These are phyloP conservation scores for Vanderwaltozyma verrucispora DNA, from an alignment of 805 yeast species.

Conservation along the genomic window DNA sequence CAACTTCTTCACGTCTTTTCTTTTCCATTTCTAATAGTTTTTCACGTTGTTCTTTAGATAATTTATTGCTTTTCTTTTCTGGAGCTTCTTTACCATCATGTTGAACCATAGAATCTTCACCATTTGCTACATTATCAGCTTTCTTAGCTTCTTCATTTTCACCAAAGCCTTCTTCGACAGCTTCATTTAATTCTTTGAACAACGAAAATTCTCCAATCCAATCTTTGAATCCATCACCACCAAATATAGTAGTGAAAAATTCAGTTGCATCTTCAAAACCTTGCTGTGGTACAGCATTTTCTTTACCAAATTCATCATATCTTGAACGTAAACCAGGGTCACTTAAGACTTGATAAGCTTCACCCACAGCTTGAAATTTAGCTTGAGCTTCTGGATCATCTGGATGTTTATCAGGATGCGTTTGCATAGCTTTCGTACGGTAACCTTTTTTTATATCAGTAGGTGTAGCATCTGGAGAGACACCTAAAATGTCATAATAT, in stretches of 20 bases:
- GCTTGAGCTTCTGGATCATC: slow-evolving; percentile 83
- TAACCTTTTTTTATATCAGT: slow-evolving; percentile 89
- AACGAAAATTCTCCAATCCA: slow-evolving; percentile 73
- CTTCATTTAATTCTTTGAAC: slow-evolving; percentile 50
- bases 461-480: slow-evolving; percentile 58
- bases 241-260: slow-evolving; percentile 73
- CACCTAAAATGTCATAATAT: slow-evolving; percentile 75
- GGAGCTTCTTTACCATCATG: slow-evolving; percentile 30
- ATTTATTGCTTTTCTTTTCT: slow-evolving; percentile 17
- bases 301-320: slow-evolving; percentile 83
- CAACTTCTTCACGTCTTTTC: slow-evolving; percentile 43
- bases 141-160: slow-evolving; percentile 16
- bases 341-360: slow-evolving; percentile 71
- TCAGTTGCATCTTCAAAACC: slow-evolving; percentile 83
- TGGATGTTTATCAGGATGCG: slow-evolving; percentile 97
- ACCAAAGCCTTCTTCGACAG: slow-evolving; percentile 37
- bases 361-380: slow-evolving; percentile 65
- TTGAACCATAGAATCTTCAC: slow-evolving; percentile 13
- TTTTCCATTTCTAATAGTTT: slow-evolving; percentile 40
- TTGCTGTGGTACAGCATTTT: slow-evolving; percentile 53
- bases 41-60: slow-evolving; percentile 37
- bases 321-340: slow-evolving; percentile 57
- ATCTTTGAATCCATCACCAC: slow-evolving; percentile 67
- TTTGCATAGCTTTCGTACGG: slow-evolving; percentile 76
- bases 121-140: slow-evolving; percentile 1